These are phyloP conservation scores for Carex pumila DNA, from an alignment of 176 grass and related monocot genomes.

Conservation along the genomic window DNA sequence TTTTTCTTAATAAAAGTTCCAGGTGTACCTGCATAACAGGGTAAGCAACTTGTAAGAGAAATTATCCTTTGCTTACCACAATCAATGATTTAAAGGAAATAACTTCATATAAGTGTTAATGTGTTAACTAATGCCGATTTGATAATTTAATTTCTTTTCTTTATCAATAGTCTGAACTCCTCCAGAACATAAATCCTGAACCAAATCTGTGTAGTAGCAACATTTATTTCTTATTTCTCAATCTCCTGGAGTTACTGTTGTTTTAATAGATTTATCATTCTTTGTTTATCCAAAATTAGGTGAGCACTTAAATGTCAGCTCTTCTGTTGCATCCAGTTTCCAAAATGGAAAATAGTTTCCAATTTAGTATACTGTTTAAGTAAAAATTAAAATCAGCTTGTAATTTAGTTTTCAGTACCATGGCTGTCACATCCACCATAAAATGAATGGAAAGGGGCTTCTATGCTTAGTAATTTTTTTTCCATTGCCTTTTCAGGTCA, in stretches of 20 bases:
- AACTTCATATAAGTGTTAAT: background rate
- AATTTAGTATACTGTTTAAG: background rate
- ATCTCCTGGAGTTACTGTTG: background rate
- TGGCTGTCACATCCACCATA: background rate
- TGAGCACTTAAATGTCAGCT: background rate
- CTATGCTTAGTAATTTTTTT: background rate
- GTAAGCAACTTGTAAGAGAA: no score
- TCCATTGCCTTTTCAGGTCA: constrained; percentile 5
- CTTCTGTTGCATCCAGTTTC: background rate
- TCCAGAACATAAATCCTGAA: background rate
- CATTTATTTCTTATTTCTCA: background rate
- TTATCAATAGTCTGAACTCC: background rate
- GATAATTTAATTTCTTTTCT: background rate
- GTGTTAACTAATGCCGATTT: background rate
- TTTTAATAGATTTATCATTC: background rate
- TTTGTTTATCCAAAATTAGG: background rate
- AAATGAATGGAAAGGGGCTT: background rate
- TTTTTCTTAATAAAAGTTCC: no score
- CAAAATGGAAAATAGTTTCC: background rate
- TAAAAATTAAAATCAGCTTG: background rate
- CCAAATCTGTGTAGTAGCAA: background rate
- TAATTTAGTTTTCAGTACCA: background rate
- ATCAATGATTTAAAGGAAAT: background rate
- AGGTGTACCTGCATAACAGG: no score
- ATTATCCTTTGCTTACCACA: no score